Base-by-base conservation (phyloP, 192 early-diverging fungal genomes). In the Linnemannia elongata region DNA sequence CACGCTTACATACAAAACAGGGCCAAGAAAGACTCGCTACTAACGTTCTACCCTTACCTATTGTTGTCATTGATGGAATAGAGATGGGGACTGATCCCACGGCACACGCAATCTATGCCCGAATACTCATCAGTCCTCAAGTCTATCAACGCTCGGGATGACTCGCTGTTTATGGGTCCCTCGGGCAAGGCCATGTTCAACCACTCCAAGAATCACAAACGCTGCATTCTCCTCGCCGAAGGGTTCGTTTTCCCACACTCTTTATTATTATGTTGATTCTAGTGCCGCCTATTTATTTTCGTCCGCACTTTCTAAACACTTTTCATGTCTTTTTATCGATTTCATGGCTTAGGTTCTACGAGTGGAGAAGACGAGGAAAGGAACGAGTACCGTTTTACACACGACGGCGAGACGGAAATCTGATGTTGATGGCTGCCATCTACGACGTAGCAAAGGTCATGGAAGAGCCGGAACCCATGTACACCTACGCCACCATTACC, bases 21-120 rank as follows among this genome's bases (percentile, higher is more conserved):
- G 17, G 69, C 24, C 4, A 6, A 35, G 38, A 71, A 39, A 41
- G 6, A 6, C 24, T 41, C 38, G 20, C 22, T 71, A 66, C n/a
- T 66, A 27, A 24, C 10, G 66, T 30, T 52, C 22, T 35, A 44
- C 36, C 13, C 33, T 20, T 49, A 18, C 8, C 69, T 6, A 42
- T 33, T 20, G 8, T 9, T 8, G 24, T 15, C 2, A 27, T 33
- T 66, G 60, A 20, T 33, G 20, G 10, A 24, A 57, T 55, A 91
- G 90, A 88, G 82, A 81, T 93, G 92, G 92, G 92, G 92, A 4
- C 79, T 92, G 55, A 90, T 93, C 66, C 92, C 92, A 30, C 86
- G 72, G 2, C 80, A 88, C 76, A 79, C 88, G 18, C 91, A 89
- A 33, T 57, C 44, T 4, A 82, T 81, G 45, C 89, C 91, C 3